Evolutionary conservation across 352 stramenopile genomes (phyloP).

Genomic region (Achlya hypogyna): DNA sequence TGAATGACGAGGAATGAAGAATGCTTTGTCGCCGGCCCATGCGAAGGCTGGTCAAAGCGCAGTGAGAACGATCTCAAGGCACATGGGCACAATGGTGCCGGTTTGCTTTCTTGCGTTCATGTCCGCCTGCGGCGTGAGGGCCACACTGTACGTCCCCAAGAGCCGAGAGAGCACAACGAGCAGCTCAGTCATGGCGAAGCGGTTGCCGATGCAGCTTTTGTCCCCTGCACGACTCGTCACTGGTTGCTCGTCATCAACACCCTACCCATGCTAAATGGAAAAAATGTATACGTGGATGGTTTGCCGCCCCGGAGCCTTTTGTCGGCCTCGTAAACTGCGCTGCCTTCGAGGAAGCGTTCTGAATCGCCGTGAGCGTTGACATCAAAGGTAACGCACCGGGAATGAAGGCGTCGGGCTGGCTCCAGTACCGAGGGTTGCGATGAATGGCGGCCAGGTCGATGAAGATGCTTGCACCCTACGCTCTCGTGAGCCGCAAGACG

Average conservation of each 20-base stretch:
- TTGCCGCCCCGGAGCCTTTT: background rate
- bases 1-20: no score
- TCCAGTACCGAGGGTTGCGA: conserved; percentile 14
- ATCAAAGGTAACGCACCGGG: background rate
- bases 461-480: background rate
- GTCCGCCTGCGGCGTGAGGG: background rate
- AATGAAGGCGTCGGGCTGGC: background rate
- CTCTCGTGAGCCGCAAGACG: background rate
- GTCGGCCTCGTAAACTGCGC: background rate
- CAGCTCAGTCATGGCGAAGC: conserved; percentile 10
- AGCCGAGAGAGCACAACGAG: background rate
- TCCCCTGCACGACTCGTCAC: background rate
- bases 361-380: background rate
- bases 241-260: background rate
- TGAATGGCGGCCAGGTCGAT: background rate
- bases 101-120: background rate
- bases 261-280: conserved; percentile 2
- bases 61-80: background rate
- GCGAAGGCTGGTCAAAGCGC: no score
- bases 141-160: background rate
- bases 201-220: conserved; percentile 16
- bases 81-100: background rate
- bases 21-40: no score
- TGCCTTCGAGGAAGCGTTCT: conserved; percentile 10
- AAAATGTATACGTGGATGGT: conserved; percentile 8